Percentiles rank a stretch among this genome's conserved stretches.
Conservation (phyloP, 1,284 basidiomycete species). For the Ceraceosorus guamensis region DNA sequence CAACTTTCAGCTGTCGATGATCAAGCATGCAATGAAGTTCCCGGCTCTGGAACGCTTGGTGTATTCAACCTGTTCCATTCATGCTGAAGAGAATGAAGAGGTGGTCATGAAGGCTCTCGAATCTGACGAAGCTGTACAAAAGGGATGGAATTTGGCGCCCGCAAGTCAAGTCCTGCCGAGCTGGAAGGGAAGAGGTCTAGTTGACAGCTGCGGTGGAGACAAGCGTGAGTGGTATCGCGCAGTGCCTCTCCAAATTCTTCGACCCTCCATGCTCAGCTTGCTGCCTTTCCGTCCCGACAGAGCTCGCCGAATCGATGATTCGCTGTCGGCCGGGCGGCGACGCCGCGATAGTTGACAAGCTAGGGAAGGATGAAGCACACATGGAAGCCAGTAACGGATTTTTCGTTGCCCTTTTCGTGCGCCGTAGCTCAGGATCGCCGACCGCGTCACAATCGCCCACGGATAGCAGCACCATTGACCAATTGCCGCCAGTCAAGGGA, state of each 20-base stretch:
- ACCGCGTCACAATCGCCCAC: no score
- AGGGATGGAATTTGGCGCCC: conserved; percentile 28
- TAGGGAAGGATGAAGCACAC: neutral
- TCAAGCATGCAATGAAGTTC: conserved; percentile 89
- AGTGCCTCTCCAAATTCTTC: no score
- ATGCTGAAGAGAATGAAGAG: conserved; percentile 81
- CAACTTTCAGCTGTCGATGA: conserved; percentile 70
- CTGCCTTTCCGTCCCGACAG: no score
- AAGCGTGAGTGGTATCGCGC: conserved; percentile 34
- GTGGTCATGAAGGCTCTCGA: conserved; percentile 57
- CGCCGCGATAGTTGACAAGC: neutral
- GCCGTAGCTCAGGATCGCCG: neutral
- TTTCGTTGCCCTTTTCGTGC: conserved; percentile 10
- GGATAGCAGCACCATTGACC: no score
- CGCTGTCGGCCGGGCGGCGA: conserved; percentile 10
- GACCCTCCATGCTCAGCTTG: no score
- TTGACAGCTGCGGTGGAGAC: conserved; percentile 15
- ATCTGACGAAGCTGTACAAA: conserved; percentile 18
- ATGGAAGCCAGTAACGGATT: conserved; percentile 9
- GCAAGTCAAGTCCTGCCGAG: conserved; percentile 22
- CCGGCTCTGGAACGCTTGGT: conserved; percentile 64
- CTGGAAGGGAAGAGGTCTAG: conserved; percentile 32
- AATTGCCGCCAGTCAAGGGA: no score
- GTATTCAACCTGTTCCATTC: conserved; percentile 92
- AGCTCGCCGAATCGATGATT: conserved; percentile 7